Conservation (phyloP, 2,329 filamentous ascomycete genomes). For the Orbilia javanica region DNA sequence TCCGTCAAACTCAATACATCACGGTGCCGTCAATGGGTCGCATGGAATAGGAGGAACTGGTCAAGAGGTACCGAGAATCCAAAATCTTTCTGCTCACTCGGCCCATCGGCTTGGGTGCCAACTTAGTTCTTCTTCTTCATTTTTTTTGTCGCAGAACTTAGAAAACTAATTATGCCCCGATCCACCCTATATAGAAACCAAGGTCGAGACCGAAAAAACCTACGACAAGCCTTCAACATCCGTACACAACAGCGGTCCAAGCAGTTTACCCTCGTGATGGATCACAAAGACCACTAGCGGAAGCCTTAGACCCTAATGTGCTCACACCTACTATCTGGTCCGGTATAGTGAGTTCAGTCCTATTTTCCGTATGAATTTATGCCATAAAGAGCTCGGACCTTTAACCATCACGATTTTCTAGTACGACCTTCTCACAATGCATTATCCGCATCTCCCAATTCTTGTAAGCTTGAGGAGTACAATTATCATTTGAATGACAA, state of each 20-base stretch:
- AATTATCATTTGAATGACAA: conserved; percentile 60
- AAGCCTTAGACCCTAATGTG: conserved; percentile 73
- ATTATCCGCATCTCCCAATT: conserved; percentile 80
- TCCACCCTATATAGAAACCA: conserved; percentile 18
- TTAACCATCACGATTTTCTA: conserved; percentile 54
- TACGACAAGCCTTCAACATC: conserved; percentile 33
- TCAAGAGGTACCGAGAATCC: conserved; percentile 37
- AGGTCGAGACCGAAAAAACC: conserved; percentile 56
- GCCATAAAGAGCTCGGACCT: neutral
- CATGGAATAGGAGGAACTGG: conserved; percentile 36
- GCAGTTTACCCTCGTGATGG: conserved; percentile 44
- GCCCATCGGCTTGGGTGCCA: neutral
- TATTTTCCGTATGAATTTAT: neutral
- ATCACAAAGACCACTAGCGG: conserved; percentile 62
- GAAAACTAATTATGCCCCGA: neutral
- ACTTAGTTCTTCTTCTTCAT: neutral
- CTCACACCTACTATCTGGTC: conserved; percentile 77
- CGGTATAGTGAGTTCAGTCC: conserved; percentile 69
- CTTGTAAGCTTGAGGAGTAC: conserved; percentile 68
- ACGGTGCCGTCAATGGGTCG: conserved; percentile 38
- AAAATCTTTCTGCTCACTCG: neutral
- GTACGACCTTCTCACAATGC: conserved; percentile 77
- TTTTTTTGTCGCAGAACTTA: neutral
- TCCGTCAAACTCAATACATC: conserved; percentile 41
- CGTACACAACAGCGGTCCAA: conserved; percentile 31